phyloP scores from a whole-genome alignment of 352 stramenopile species.

The Phytophthora europaea region DNA sequence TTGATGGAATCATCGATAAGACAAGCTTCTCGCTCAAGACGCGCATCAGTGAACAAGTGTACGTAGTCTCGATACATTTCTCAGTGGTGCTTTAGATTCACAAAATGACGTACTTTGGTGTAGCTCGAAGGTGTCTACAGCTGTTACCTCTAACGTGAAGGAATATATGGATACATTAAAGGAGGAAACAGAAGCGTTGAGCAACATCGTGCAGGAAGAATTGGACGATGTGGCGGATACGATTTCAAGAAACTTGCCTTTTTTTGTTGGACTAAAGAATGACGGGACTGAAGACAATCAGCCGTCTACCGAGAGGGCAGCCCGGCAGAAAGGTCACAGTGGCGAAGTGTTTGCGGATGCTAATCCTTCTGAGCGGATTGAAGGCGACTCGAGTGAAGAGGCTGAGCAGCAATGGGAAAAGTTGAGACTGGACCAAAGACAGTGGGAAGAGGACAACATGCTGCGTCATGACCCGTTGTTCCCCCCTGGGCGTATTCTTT shows the following conservation, averaged over 20 bases:
- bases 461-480: conserved; percentile 71
- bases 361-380: conserved; percentile 26
- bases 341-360: conserved; percentile 29
- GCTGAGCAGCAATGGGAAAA: conserved; percentile 24
- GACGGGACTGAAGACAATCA: conserved; percentile 2
- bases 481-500: conserved; percentile 77
- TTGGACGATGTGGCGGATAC: conserved; percentile 45
- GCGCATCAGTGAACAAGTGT: conserved; percentile 69
- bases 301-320: neutral
- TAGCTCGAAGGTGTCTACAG: conserved; percentile 67
- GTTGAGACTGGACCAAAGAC: conserved; percentile 30
- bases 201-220: conserved; percentile 57
- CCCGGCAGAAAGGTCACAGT: conserved; percentile 4
- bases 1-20: conserved; percentile 63
- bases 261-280: conserved; percentile 23
- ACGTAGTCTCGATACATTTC: conserved; percentile 16
- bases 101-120: neutral
- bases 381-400: conserved; percentile 26
- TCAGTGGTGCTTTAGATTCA: neutral
- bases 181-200: conserved; percentile 58
- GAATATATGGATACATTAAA: conserved; percentile 70
- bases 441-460: conserved; percentile 40
- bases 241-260: conserved; percentile 42
- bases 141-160: conserved; percentile 63
- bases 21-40: conserved; percentile 54